These are phyloP conservation scores for Apiospora pterosperma DNA, from an alignment of 2,329 filamentous ascomycete species.

Conservation along the genomic window DNA sequence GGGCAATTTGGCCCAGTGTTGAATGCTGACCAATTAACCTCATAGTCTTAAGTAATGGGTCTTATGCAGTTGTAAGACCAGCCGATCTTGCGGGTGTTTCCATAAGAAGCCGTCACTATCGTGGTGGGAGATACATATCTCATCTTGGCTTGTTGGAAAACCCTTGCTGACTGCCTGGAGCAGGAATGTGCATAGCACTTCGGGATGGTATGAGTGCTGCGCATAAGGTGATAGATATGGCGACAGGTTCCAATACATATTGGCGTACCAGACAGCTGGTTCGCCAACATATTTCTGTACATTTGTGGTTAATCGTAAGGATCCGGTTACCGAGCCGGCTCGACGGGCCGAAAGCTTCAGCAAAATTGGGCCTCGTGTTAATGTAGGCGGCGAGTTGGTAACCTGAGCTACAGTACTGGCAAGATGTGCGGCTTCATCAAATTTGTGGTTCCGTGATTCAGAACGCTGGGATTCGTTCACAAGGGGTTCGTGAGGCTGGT, in stretches of 20 bases:
- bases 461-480: not conserved
- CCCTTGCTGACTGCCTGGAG: not conserved
- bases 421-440: not conserved
- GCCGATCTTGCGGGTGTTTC: not conserved
- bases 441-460: slow-evolving; percentile 9
- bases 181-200: too few species aligned
- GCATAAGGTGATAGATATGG: not conserved
- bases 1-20: not conserved
- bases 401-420: not conserved
- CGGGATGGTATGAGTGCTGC: not conserved
- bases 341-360: slow-evolving; percentile 6
- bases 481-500: not conserved
- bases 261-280: not conserved
- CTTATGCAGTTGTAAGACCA: not conserved
- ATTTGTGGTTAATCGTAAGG: not conserved
- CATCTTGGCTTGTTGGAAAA: not conserved
- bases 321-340: slow-evolving; percentile 9
- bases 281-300: not conserved
- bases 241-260: not conserved
- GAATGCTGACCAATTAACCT: not conserved
- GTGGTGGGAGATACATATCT: not conserved
- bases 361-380: not conserved
- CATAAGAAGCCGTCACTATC: not conserved
- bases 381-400: not conserved
- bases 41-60: not conserved